Base-by-base conservation (phyloP, 768 basidiomycete genomes). In the Hortiboletus campestris region DNA sequence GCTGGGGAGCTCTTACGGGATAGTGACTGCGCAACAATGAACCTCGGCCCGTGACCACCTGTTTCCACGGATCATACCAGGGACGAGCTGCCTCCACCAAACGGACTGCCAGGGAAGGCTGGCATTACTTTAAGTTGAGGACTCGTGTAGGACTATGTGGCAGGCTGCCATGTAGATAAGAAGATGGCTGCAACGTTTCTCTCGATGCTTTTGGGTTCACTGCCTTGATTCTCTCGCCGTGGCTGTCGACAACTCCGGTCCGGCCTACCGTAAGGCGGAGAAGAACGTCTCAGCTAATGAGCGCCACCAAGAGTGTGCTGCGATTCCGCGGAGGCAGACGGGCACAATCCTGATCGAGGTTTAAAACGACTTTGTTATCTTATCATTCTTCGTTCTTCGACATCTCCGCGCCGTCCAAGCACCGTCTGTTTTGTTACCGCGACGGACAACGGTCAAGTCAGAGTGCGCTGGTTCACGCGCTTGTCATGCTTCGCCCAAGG, bases 261-360 rank as follows among this genome's bases (percentile, higher is more conserved):
- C 38, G 46, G 44, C 50, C 32, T 51, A 41, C 34, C 50, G 45
- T 52, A 51, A 49, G 22, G 45, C 55, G 42, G 45, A 55, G 34
- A 56, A 59, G 43, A 29, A n/a, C 20, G 34, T 48, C 13, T 50
- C 28, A 51, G 41, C 35, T 45, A 43, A 57, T 42, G 46, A 25
- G 20, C 12, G 53, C 46, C 53, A 47, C 39, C 31, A 22, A 31
- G 52, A 17, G 25, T 6, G 13, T 45, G 49, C 36, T 51, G 54
- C 22, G 53, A 58, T 56, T 58, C 67, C 67, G 67, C 67, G 67
- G 67, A 65, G 51, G 53, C 46, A 44, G 41, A 46, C 20, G 14
- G 44, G 53, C 19, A 36, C 28, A 22, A n/a, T 32, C 34, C 14
- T 36, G 63, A 57, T 68, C 57, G 46, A 59, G 46, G 51, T 31